Evolutionary conservation across 2,329 filamentous ascomycete genomes (phyloP).

Genomic region (Sclerotinia trifoliorum): DNA sequence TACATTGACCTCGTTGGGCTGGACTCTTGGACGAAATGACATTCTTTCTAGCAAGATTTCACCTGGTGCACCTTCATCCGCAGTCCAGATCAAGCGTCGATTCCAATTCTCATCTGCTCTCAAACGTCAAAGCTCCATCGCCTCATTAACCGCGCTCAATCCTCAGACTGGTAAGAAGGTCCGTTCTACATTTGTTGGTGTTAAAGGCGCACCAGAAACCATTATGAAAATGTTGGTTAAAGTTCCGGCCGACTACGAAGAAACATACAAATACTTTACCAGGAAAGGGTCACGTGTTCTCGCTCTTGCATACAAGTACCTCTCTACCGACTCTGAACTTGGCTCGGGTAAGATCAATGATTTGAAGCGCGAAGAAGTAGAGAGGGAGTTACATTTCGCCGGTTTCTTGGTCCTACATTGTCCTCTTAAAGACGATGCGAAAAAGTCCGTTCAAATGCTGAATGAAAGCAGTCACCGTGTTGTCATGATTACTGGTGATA

Average conservation of each 20-base stretch:
- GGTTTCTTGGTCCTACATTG: conserved; percentile 95
- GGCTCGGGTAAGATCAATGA: conserved; percentile 86
- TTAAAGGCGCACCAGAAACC: conserved; percentile 96
- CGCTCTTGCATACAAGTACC: conserved; percentile 89
- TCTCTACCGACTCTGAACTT: conserved; percentile 78
- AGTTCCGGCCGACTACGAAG: conserved; percentile 85
- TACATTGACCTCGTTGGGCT: conserved; percentile 83
- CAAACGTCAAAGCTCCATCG: conserved; percentile 93
- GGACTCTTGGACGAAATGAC: conserved; percentile 89
- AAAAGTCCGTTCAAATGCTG: conserved; percentile 91
- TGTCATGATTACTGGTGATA: conserved; percentile 99
- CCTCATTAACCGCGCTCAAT: conserved; percentile 73
- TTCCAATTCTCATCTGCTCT: conserved; percentile 98
- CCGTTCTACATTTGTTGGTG: conserved; percentile 85
- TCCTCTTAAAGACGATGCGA: conserved; percentile 92
- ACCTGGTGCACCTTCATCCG: conserved; percentile 58
- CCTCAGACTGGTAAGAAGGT: conserved; percentile 70
- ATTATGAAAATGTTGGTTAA: conserved; percentile 89
- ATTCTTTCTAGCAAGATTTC: conserved; percentile 68
- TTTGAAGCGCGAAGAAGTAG: conserved; percentile 88
- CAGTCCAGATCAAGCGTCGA: conserved; percentile 90
- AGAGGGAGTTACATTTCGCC: conserved; percentile 80
- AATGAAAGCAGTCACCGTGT: conserved; percentile 98
- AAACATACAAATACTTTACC: conserved; percentile 98
- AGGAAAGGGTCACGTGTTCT: conserved; percentile 92